Base-by-base conservation (phyloP, 805 yeast genomes). In the Lachancea cidri region DNA sequence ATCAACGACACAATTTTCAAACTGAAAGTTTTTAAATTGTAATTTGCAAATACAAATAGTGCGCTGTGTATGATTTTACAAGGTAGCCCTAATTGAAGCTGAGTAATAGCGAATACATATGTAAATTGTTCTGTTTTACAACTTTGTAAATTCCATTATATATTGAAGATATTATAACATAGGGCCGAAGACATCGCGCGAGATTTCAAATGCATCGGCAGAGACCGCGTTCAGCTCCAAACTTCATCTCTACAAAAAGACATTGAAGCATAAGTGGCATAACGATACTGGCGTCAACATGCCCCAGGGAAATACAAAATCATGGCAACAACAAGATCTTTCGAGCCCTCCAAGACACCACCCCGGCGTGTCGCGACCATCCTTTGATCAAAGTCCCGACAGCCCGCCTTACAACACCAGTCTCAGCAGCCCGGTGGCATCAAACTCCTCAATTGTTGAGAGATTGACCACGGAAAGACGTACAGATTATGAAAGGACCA, bases 1-100 rank as follows among this genome's bases (percentile, higher is more conserved):
- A 81, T 79, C 65, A 86, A 85, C 54, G 95, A 86, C 50, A 82
- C 95, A 38, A 67, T 77, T 39, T 81, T 89, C 71, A 74, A 76
- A 48, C 74, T 89, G 66, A 81, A 94, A 65, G 75, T 89, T 61
- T 74, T 88, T 65, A 80, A 72, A 64, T 63, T 88, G 45, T 81
- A 70, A 40, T 22, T 11, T 22, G 27, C 27, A 7, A 22, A 7
- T 7, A 22, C 7, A 7, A 7, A 7, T 11, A 22, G 27, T 7
- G 27, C n/a, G n/a, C n/a, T n/a, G n/a, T n/a, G n/a, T n/a, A n/a
- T n/a, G n/a, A n/a, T n/a, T n/a, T n/a, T n/a, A n/a, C n/a, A n/a
- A n/a, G n/a, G n/a, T n/a, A n/a, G n/a, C n/a, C n/a, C n/a, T n/a
- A n/a, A n/a, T n/a, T n/a, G n/a, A n/a, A n/a, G n/a, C n/a, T n/a